These are phyloP conservation scores for Avena atlantica DNA, from an alignment of 176 grass and related monocot genomes.

Conservation along the genomic window DNA sequence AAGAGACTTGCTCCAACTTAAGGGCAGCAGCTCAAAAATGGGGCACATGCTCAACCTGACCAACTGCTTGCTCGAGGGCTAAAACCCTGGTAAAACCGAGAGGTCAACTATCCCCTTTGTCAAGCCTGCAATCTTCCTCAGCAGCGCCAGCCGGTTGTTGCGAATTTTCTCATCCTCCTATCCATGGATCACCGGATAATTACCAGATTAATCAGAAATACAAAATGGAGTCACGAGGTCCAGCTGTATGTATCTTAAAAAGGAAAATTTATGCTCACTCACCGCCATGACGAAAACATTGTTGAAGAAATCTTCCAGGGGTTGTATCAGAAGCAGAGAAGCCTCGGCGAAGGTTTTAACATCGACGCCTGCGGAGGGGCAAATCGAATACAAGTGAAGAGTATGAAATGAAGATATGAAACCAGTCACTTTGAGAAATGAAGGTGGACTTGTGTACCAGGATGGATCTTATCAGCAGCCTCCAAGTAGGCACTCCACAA, in stretches of 20 bases:
- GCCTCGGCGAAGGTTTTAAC: constrained; percentile 67
- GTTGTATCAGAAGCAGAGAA: constrained; percentile 71
- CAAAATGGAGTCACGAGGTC: background rate
- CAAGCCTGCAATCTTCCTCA: constrained; percentile 73
- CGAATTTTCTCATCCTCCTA: constrained; percentile 85
- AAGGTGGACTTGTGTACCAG: constrained; percentile 51
- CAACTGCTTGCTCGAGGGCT: background rate
- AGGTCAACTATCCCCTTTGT: constrained; percentile 84
- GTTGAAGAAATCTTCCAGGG: constrained; percentile 94
- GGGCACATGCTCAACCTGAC: background rate
- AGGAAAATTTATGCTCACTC: constrained; percentile 38
- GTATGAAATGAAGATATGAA: background rate
- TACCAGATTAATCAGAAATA: background rate
- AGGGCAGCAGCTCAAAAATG: background rate
- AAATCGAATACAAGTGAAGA: background rate
- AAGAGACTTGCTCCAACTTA: background rate
- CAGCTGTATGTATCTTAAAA: constrained; percentile 11
- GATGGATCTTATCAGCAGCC: constrained; percentile 67
- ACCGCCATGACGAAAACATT: constrained; percentile 95
- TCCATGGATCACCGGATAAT: background rate
- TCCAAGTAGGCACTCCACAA: constrained; percentile 80
- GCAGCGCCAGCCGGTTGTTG: constrained; percentile 79
- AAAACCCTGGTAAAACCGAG: constrained; percentile 93
- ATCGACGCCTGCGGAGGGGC: constrained; percentile 57
- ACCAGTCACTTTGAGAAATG: background rate